These are phyloP conservation scores for Sporothrix phasma DNA, from an alignment of 2,329 filamentous ascomycete genomes.

Conservation along the genomic window DNA sequence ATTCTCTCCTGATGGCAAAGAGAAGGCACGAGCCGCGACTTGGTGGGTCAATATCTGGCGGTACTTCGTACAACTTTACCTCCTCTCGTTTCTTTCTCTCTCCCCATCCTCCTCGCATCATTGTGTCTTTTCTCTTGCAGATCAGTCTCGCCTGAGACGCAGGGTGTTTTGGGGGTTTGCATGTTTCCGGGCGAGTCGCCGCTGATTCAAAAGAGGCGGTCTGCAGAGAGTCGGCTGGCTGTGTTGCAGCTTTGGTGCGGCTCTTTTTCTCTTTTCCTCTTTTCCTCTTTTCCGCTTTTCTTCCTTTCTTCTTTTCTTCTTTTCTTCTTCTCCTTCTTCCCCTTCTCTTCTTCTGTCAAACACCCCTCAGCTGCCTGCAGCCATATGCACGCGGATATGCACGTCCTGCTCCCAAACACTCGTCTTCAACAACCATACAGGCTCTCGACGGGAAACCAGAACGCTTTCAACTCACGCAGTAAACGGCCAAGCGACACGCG, in stretches of 20 bases:
- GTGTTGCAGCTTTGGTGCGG: neutral
- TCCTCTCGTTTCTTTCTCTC: too few relatives aligned
- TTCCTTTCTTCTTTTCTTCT: neutral
- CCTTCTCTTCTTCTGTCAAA: neutral
- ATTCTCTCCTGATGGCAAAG: neutral
- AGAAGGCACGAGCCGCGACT: neutral
- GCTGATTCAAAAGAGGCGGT: neutral
- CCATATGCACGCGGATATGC: constrained; percentile 8
- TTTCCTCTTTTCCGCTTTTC: neutral
- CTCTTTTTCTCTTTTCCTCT: neutral
- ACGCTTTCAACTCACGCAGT: neutral
- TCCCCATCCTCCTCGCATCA: neutral
- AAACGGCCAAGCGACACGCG: constrained; percentile 3
- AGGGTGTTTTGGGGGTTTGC: neutral
- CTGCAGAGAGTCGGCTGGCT: neutral
- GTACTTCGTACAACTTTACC: neutral
- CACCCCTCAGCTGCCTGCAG: constrained; percentile 8
- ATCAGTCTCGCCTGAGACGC: neutral
- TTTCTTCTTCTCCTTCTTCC: neutral
- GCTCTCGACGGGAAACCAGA: neutral
- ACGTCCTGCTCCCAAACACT: neutral
- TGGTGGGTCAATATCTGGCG: too few relatives aligned
- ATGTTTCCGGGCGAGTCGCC: neutral
- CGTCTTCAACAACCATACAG: neutral
- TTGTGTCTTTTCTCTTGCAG: neutral